A percentile compares a stretch with the other conserved stretches of the same genome.
phyloP scores from a whole-genome alignment of 2,329 filamentous ascomycete genomes.

The Rutstroemia sydowiana region DNA sequence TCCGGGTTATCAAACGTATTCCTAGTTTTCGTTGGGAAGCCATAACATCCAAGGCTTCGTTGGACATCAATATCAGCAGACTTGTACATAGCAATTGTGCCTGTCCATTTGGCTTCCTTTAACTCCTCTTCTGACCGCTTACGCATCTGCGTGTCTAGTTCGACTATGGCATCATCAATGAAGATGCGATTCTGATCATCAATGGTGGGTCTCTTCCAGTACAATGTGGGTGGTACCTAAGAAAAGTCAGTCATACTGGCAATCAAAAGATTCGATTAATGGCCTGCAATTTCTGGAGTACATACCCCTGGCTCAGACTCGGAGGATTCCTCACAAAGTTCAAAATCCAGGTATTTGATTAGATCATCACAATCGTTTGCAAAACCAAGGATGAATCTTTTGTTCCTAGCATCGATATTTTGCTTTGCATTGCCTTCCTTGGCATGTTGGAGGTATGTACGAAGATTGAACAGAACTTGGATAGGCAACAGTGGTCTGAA shows the following conservation, averaged over 20 bases:
- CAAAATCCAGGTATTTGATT: slow-evolving; percentile 52
- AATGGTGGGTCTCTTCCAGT: slow-evolving; percentile 28
- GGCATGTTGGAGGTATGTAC: slow-evolving; percentile 53
- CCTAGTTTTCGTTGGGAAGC: slow-evolving; percentile 25
- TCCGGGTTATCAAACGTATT: slow-evolving; percentile 21
- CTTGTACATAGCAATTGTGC: slow-evolving; percentile 11
- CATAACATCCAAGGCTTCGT: slow-evolving; percentile 23
- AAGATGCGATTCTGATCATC: slow-evolving; percentile 28
- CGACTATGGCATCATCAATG: slow-evolving; percentile 53
- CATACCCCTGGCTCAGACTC: slow-evolving; percentile 33
- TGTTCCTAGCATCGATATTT: slow-evolving; percentile 51
- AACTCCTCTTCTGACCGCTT: slow-evolving; percentile 17
- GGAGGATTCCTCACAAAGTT: slow-evolving; percentile 29
- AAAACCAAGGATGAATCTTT: slow-evolving; percentile 56
- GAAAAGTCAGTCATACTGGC: background rate
- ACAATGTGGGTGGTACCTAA: slow-evolving; percentile 24
- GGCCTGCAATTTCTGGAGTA: background rate
- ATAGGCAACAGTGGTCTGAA: slow-evolving; percentile 43
- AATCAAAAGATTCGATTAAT: background rate
- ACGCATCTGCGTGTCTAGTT: slow-evolving; percentile 35
- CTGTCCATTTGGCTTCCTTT: background rate
- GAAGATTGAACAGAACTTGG: slow-evolving; percentile 48
- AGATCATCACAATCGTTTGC: slow-evolving; percentile 53
- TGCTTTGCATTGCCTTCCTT: slow-evolving; percentile 36
- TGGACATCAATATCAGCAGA: slow-evolving; percentile 23